These are phyloP conservation scores for Trapa bicornis DNA, from an alignment of 345 rosid species.

Conservation along the genomic window DNA sequence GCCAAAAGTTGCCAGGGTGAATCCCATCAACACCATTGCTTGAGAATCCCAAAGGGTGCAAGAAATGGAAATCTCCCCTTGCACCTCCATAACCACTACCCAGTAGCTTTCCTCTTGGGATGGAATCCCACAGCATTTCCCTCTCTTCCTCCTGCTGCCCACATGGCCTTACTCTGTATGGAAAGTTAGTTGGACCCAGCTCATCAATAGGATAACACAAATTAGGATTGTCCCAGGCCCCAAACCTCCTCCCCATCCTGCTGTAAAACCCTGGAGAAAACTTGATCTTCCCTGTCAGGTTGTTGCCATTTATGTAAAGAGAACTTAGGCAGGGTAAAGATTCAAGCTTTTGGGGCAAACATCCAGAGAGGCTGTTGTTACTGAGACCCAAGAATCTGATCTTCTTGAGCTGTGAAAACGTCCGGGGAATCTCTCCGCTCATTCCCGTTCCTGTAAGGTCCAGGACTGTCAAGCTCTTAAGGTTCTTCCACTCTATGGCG, in stretches of 20 bases:
- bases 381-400: slow-evolving; percentile 68
- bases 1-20: slow-evolving; percentile 10
- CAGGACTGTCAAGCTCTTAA: slow-evolving; percentile 44
- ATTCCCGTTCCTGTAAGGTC: slow-evolving; percentile 53
- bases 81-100: neutral
- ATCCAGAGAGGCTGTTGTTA: slow-evolving; percentile 57
- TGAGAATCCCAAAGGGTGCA: slow-evolving; percentile 33
- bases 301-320: slow-evolving; percentile 63
- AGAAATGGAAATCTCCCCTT: slow-evolving; percentile 11
- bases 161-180: slow-evolving; percentile 66
- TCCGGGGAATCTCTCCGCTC: slow-evolving; percentile 48
- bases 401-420: slow-evolving; percentile 46
- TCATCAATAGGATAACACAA: slow-evolving; percentile 44
- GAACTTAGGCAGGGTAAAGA: slow-evolving; percentile 51
- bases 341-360: slow-evolving; percentile 39
- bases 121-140: neutral
- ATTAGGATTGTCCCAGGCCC: slow-evolving; percentile 79
- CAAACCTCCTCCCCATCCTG: slow-evolving; percentile 71
- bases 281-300: slow-evolving; percentile 63
- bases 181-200: slow-evolving; percentile 27
- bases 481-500: slow-evolving; percentile 38
- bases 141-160: slow-evolving; percentile 4
- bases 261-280: slow-evolving; percentile 43
- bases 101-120: slow-evolving; percentile 6
- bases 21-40: slow-evolving; percentile 17